Evolutionary conservation across 2,329 filamentous ascomycete species (phyloP).

Genomic region (Exophiala sideris): DNA sequence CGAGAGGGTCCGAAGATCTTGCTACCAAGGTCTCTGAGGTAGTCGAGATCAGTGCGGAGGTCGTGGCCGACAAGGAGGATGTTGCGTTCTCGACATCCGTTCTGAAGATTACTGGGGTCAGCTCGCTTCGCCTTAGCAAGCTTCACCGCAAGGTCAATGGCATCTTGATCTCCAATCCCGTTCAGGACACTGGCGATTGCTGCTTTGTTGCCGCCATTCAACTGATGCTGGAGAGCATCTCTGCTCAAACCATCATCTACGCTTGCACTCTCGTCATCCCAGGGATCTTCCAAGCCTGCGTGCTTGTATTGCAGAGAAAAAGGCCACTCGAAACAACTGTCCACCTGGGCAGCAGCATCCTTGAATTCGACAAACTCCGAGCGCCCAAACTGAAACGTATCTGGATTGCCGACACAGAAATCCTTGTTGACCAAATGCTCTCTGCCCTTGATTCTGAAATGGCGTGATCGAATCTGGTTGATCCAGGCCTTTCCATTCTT

Average conservation of each 20-base stretch:
- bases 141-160: conserved; percentile 4
- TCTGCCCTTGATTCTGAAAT: conserved; percentile 74
- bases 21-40: conserved; percentile 64
- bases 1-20: conserved; percentile 38
- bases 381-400: conserved; percentile 67
- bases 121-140: background rate
- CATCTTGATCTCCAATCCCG: conserved; percentile 5
- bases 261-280: conserved; percentile 5
- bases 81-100: conserved; percentile 45
- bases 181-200: conserved; percentile 15
- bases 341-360: conserved; percentile 47
- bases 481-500: conserved; percentile 64
- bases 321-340: conserved; percentile 56
- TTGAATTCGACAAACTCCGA: conserved; percentile 54
- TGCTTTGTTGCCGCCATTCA: conserved; percentile 14
- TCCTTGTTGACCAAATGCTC: conserved; percentile 61
- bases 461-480: conserved; percentile 62
- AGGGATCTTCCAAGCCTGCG: conserved; percentile 12
- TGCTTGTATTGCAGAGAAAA: conserved; percentile 42
- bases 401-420: conserved; percentile 70
- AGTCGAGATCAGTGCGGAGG: conserved; percentile 63
- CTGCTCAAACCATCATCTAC: background rate
- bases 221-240: conserved; percentile 13
- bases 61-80: conserved; percentile 80
- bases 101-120: conserved; percentile 6